Conservation (phyloP, 2,329 filamentous ascomycete genomes). For the Albophoma yamanashiensis region DNA sequence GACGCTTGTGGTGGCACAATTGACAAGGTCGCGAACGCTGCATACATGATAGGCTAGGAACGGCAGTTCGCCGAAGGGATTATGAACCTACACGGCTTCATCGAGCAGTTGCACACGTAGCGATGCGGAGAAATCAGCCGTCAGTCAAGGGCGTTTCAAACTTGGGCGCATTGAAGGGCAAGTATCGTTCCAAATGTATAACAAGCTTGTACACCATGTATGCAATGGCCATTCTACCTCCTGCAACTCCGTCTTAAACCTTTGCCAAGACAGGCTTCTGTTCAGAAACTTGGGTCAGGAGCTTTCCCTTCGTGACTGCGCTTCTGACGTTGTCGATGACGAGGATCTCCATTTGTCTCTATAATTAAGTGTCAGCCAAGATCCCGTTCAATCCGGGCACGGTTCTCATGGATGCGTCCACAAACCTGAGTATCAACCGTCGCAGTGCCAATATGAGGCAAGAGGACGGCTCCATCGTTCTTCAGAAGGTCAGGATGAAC, state of each 20-base stretch:
- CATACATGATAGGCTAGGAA: background rate
- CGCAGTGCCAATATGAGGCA: constrained; percentile 60
- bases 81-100: background rate
- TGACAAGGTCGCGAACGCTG: background rate
- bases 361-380: background rate
- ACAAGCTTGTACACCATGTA: background rate
- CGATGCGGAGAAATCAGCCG: background rate
- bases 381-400: background rate
- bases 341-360: constrained; percentile 16
- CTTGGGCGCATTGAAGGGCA: background rate
- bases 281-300: constrained; percentile 7
- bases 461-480: constrained; percentile 49
- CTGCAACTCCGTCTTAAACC: background rate
- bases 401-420: background rate
- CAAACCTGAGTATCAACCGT: constrained; percentile 36
- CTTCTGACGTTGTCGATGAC: constrained; percentile 23
- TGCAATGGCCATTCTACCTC: background rate
- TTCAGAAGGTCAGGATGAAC: constrained; percentile 48
- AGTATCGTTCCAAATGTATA: background rate
- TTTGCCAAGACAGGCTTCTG: constrained; percentile 1
- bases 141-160: background rate
- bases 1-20: too few relatives aligned
- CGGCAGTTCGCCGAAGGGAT: background rate
- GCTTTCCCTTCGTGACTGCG: constrained; percentile 7
- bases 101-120: too few relatives aligned